A percentile compares a stretch with the other conserved stretches of the same genome.
These are phyloP conservation scores for Stachybotrys chartarum DNA, from an alignment of 2,329 filamentous ascomycete species.

Conservation along the genomic window DNA sequence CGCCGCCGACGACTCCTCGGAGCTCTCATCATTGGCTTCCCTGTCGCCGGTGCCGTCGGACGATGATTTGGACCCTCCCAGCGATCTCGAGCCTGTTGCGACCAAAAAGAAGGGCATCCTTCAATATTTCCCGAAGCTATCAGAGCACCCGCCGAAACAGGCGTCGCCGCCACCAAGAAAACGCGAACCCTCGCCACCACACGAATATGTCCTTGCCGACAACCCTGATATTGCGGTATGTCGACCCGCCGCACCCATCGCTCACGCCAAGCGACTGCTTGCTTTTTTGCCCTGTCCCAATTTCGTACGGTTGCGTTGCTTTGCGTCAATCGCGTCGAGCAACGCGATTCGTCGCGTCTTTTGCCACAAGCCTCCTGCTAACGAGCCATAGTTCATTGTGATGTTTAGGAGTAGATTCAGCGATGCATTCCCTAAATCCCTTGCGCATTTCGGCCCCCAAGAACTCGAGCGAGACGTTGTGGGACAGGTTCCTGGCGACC, in stretches of 20 bases:
- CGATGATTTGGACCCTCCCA: constrained; percentile 42
- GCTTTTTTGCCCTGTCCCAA: constrained; percentile 1
- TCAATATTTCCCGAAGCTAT: constrained; percentile 59
- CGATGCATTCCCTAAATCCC: constrained; percentile 80
- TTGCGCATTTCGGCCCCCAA: constrained; percentile 87
- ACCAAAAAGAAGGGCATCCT: constrained; percentile 54
- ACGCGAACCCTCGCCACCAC: constrained; percentile 78
- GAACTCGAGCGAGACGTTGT: constrained; percentile 85
- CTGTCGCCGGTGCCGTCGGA: constrained; percentile 37
- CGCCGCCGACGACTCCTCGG: constrained; percentile 55
- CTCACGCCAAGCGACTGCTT: not conserved
- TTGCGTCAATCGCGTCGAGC: constrained; percentile 4
- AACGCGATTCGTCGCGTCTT: constrained; percentile 50
- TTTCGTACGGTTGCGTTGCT: not conserved
- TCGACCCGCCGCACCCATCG: constrained; percentile 19
- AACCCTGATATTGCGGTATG: constrained; percentile 88
- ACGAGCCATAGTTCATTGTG: constrained; percentile 72
- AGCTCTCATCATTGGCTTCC: constrained; percentile 52
- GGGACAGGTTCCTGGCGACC: constrained; percentile 70
- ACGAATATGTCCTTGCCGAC: constrained; percentile 84
- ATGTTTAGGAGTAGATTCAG: constrained; percentile 95
- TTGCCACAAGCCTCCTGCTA: constrained; percentile 22
- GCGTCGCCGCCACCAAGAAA: constrained; percentile 64
- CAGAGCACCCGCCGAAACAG: constrained; percentile 45
- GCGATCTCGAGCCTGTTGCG: constrained; percentile 19